phyloP scores from a whole-genome alignment of 2,329 filamentous ascomycete species.

The Penicillium frequentans region DNA sequence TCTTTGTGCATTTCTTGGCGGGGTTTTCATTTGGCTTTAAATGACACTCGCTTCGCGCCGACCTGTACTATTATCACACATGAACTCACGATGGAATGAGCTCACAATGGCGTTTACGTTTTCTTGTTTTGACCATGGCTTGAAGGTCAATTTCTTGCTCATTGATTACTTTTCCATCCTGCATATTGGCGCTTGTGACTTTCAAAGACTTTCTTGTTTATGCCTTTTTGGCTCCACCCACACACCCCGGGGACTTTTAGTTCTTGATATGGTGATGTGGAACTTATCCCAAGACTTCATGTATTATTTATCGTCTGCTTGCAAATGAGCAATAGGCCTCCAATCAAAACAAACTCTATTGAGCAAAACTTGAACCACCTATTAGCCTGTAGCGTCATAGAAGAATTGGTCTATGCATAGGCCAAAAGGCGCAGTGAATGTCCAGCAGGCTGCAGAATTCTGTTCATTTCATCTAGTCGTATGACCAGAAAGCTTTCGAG shows the following conservation, averaged over 20 bases:
- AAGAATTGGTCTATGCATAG: too few species aligned
- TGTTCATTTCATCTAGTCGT: too few species aligned
- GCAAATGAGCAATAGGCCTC: background rate
- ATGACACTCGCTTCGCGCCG: background rate
- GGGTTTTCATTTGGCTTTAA: slow-evolving; percentile 21
- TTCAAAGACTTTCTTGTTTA: background rate
- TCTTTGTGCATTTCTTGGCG: slow-evolving; percentile 26
- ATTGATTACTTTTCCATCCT: slow-evolving; percentile 3
- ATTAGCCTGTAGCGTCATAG: background rate
- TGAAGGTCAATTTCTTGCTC: slow-evolving; percentile 6
- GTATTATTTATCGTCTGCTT: background rate
- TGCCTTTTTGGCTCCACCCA: background rate
- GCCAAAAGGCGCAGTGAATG: too few species aligned
- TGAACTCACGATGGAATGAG: slow-evolving; percentile 19
- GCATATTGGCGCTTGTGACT: slow-evolving; percentile 13
- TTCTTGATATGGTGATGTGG: too few species aligned
- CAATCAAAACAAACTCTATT: background rate
- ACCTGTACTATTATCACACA: slow-evolving; percentile 21
- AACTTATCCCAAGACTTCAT: background rate
- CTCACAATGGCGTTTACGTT: slow-evolving; percentile 18
- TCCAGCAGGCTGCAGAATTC: too few species aligned
- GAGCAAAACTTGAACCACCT: background rate
- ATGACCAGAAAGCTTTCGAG: too few species aligned
- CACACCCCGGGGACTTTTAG: background rate
- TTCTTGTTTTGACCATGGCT: slow-evolving; percentile 5